Base-by-base conservation (phyloP, 1,139 yeast genomes). In the Tardiomyces digboiensis region DNA sequence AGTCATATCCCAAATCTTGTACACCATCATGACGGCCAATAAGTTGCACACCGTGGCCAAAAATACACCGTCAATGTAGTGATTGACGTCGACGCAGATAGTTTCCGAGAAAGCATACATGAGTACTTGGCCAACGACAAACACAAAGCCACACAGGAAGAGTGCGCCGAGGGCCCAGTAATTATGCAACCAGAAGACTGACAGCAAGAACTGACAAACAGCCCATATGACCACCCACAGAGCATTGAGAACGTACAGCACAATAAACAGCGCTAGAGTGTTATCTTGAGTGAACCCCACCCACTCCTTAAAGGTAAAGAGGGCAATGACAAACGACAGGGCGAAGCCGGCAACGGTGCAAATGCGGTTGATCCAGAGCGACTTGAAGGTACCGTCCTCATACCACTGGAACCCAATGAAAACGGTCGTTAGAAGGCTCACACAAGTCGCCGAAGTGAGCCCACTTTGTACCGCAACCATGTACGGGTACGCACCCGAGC, bases 1-100 rank as follows among this genome's bases (percentile, higher is more conserved):
- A 44, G 91, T 82, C 77, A 87, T 85, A 58, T 89, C 97, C 97
- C 97, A 91, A 55, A 80, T 86, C 65, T 91, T 89, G 70, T 88
- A 89, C 46, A 89, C 71, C 97, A 91, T 89, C 95, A 91, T 88
- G 45, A 83, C 69, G 7, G 95, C 75, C 57, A 87, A 84, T 42
- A 87, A 62, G 60, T 85, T 86, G 58, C 95, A 78, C 39, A 86
- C 57, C 29, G 93, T 75, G 20, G 89, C 94, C 58, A 89, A 85
- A 61, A 89, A 83, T 29, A 87, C 65, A 1, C 97, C 97, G 57
- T 91, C 98, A 21, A 88, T 72, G 60, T 89, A 91, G 63, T 91
- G 98, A 40, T 80, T 76, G 39, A 84, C 78, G 19, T 80, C 75
- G 39, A 68, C 66, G 63, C 98, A 91, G 38, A 91, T 78, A 19